Base-by-base conservation (phyloP, 129 eudicot genomes). In the Oenanthe sinensis region DNA sequence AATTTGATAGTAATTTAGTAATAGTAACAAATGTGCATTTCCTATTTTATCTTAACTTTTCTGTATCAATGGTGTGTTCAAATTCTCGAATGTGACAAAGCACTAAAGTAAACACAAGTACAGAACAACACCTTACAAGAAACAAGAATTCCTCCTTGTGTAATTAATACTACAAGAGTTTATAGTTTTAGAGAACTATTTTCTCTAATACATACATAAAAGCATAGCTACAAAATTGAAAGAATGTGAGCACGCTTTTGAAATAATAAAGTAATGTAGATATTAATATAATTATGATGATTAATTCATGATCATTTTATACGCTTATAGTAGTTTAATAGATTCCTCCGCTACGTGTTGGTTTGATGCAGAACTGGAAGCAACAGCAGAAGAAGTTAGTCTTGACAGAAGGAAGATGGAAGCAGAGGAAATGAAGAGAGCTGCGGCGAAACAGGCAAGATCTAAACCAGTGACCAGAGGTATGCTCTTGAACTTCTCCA, bases 391-490 rank as follows among this genome's bases (percentile, higher is more conserved):
- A 13, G 28, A 17, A 52, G 85, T 78, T 44, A 89, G 82, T 78
- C 60, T 80, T 4, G 96, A 90, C 36, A 92, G 96, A 46, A 92
- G 49, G 79, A 92, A 87, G 75, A 90, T 69, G 63, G 84, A 81
- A 75, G 88, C 91, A 12, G 97, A 90, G 36, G 93, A 88, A 46
- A 87, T 79, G 80, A 92, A 84, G 4, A 92, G 72, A 3, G 88
- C 85, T 58, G 86, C 93, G 6, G 91, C 96, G 46, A 92, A 90
- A 74, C 91, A 92, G 49, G 91, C 97, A 12, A 90, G 89, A 88
- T 92, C 97, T 4, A 80, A 30, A 19, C 89, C 93, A 3, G 83
- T 90, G 73, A 65, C 84, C 80, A 90, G 28, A 22, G 93, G 89
- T 75, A 88, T 74, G 70, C 81, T 88, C 85, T 87, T 88, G 81